Conservation (phyloP, 2,329 filamentous ascomycete species). For the Colletotrichum aenigma region DNA sequence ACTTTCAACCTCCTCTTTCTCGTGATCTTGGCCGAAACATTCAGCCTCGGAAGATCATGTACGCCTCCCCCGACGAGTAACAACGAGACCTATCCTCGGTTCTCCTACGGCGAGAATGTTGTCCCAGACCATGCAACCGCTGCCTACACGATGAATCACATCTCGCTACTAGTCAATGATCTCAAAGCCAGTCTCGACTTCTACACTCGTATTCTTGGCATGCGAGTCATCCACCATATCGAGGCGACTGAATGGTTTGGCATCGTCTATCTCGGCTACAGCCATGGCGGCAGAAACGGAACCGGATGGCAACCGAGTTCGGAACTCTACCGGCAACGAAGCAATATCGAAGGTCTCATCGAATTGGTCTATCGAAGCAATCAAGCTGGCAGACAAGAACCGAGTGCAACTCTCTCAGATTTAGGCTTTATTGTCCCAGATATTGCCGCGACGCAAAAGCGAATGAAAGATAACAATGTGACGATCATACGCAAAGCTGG, state of each 20-base stretch:
- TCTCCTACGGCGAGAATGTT: neutral
- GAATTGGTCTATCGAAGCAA: constrained; percentile 32
- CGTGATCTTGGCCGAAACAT: neutral
- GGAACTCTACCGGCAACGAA: constrained; percentile 36
- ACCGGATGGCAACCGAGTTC: constrained; percentile 35
- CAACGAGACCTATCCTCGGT: neutral
- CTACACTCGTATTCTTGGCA: constrained; percentile 37
- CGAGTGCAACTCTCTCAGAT: constrained; percentile 34
- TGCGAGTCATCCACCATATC: constrained; percentile 37
- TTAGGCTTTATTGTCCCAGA: constrained; percentile 38
- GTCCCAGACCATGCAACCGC: constrained; percentile 24
- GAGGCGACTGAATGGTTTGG: constrained; percentile 29
- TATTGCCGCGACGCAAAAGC: constrained; percentile 27
- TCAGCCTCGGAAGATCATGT: neutral
- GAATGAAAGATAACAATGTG: constrained; percentile 23
- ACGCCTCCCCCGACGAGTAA: accelerated
- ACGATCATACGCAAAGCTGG: constrained; percentile 30
- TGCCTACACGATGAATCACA: constrained; percentile 39
- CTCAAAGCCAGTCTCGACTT: constrained; percentile 33
- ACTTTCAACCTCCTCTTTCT: neutral
- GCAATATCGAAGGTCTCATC: constrained; percentile 33
- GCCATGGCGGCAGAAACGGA: constrained; percentile 39
- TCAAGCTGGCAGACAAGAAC: constrained; percentile 14
- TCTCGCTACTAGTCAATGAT: constrained; percentile 33
- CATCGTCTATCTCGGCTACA: constrained; percentile 38